Conservation (phyloP, 2,329 filamentous ascomycete species). For the Bipolaris sorokiniana region DNA sequence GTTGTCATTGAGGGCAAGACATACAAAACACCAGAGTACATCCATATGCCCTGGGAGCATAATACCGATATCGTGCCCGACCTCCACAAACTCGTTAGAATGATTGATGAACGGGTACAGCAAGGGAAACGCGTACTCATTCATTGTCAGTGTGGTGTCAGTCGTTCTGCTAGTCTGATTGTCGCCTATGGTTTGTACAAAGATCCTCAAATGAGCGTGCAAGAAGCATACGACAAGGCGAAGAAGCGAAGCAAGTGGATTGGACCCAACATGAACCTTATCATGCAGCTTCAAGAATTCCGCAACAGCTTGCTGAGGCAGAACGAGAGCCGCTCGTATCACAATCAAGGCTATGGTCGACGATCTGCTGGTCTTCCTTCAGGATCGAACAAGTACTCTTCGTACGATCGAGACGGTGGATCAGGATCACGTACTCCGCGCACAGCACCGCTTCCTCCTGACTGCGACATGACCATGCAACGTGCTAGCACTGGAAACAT, state of each 20-base stretch:
- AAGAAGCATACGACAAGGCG: constrained; percentile 81
- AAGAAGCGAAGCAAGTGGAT: constrained; percentile 86
- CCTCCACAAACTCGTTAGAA: constrained; percentile 74
- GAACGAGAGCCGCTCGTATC: constrained; percentile 41
- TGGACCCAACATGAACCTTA: constrained; percentile 88
- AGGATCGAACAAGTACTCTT: constrained; percentile 38
- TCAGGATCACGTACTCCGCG: constrained; percentile 46
- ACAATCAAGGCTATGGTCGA: constrained; percentile 42
- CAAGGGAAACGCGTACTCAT: constrained; percentile 80
- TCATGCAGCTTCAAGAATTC: constrained; percentile 88
- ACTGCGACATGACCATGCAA: constrained; percentile 56
- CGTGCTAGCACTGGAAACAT: constrained; percentile 54
- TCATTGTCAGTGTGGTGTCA: constrained; percentile 86
- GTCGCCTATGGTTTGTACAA: constrained; percentile 85
- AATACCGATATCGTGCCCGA: constrained; percentile 85
- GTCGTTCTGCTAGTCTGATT: constrained; percentile 82
- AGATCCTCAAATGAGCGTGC: constrained; percentile 76
- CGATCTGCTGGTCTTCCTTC: constrained; percentile 42
- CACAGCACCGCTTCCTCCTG: constrained; percentile 49
- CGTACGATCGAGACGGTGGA: constrained; percentile 39
- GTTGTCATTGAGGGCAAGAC: constrained; percentile 34
- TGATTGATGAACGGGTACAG: constrained; percentile 73
- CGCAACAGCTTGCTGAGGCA: constrained; percentile 55
- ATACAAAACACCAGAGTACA: constrained; percentile 72
- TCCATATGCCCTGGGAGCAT: constrained; percentile 87